Conservation (phyloP, 441 rosid genomes). For the Syzygium malaccense region DNA sequence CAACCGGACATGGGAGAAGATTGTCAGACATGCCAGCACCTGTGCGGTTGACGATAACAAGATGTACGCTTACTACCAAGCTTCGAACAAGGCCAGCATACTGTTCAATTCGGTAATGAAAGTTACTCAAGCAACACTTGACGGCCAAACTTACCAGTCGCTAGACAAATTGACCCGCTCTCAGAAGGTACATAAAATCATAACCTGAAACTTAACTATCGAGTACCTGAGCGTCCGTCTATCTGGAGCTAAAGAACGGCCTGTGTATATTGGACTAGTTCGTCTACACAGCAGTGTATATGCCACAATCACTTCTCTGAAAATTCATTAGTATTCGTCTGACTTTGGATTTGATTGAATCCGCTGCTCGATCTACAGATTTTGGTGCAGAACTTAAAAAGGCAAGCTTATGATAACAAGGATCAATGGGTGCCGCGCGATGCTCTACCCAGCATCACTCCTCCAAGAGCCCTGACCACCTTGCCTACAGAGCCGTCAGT, state of each 20-base stretch:
- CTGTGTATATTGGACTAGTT: background rate
- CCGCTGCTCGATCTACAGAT: conserved; percentile 8
- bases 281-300: background rate
- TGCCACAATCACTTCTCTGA: background rate
- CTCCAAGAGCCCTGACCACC: conserved; percentile 16
- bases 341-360: background rate
- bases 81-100: conserved; percentile 19
- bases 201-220: background rate
- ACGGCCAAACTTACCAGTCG: conserved; percentile 13
- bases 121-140: conserved; percentile 33
- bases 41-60: conserved; percentile 43
- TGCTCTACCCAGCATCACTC: conserved; percentile 4
- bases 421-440: conserved; percentile 9
- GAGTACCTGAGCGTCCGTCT: background rate
- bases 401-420: conserved; percentile 36
- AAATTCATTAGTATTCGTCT: background rate
- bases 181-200: conserved; percentile 23
- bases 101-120: conserved; percentile 47
- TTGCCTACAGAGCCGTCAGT: conserved; percentile 14
- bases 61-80: conserved; percentile 26
- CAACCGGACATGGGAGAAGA: conserved; percentile 47
- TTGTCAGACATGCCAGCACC: conserved; percentile 43
- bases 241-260: background rate
- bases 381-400: conserved; percentile 32
- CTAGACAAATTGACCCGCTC: conserved; percentile 19